Base-by-base conservation (phyloP, 768 basidiomycete species). In the Pleurotus giganteus region DNA sequence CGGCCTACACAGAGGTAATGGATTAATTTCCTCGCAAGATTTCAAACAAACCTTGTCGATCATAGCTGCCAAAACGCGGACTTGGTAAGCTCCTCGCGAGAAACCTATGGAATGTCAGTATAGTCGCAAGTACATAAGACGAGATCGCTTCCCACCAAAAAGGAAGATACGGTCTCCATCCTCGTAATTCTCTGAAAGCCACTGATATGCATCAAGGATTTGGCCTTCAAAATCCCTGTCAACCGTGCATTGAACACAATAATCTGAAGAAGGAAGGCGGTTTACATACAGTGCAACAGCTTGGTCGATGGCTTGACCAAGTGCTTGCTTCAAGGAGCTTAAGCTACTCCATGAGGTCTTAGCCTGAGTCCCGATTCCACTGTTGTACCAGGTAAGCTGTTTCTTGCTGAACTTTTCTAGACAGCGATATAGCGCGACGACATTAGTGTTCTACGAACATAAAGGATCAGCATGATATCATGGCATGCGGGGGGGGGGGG, bases 1-100 rank as follows among this genome's bases (percentile, higher is more conserved):
- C 77, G 3, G 78, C 74, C 77, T 77, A 21, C 5, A 17, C 9
- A 6, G 55, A 15, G 36, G 28, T n/a, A 41, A 8, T 19, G 27
- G 12, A n/a, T 26, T 42, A n/a, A 49, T 9, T n/a, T n/a, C n/a
- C n/a, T 17, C 21, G 23, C 24, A 24, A 23, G 41, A 31, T 23
- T 19, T 42, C 32, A 17, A 54, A 13, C 26, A 17, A 45, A 75
- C 78, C 46, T 58, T 68, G n/a, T 70, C 62, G 19, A 78, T 76
- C 78, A 79, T 77, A 3, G 65, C 78, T 2, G 77, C 70, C 31
- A 79, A 50, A 0, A 65, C 72, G 24, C 78, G 68, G 9, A 73
- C 73, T 60, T 79, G 78, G 59, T 75, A 78, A 24, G 75, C 77
- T 3, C 78, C 78, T 13, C 78, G 76, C 2, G 78, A 80, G 60